These are phyloP conservation scores for Plasmodium gaboni DNA, from an alignment of 169 alveolate species.

Conservation along the genomic window DNA sequence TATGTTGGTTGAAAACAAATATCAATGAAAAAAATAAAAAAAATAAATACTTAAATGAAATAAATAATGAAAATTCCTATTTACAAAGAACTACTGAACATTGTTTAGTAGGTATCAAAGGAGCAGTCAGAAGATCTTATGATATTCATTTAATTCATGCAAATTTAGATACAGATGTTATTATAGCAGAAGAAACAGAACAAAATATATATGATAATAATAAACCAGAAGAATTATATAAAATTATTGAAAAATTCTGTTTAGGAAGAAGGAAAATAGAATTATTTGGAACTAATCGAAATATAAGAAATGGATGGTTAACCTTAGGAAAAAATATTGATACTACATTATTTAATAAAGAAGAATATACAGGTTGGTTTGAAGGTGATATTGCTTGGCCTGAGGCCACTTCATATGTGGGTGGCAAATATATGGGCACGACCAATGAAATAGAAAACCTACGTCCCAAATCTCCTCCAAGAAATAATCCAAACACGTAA, in stretches of 20 bases:
- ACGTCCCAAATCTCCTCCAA: conserved; percentile 92
- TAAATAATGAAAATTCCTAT: conserved; percentile 76
- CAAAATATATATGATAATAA: conserved; percentile 70
- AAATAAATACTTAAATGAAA: conserved; percentile 74
- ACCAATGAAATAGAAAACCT: conserved; percentile 90
- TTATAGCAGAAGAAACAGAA: conserved; percentile 93
- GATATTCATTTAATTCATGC: conserved; percentile 95
- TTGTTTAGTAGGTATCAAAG: conserved; percentile 95
- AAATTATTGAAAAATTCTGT: conserved; percentile 94
- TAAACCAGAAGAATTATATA: conserved; percentile 93
- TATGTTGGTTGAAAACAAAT: conserved; percentile 95
- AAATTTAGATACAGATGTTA: conserved; percentile 95
- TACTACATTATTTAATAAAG: conserved; percentile 82
- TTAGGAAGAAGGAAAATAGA: conserved; percentile 94
- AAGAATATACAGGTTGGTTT: conserved; percentile 87
- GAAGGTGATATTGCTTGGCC: conserved; percentile 90
- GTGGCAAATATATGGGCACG: conserved; percentile 91
- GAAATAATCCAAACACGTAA: conserved; percentile 37
- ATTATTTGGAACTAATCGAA: conserved; percentile 92
- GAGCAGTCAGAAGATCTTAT: conserved; percentile 90
- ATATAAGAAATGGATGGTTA: conserved; percentile 92
- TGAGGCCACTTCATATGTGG: conserved; percentile 87
- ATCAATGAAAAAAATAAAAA: conserved; percentile 80
- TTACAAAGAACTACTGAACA: conserved; percentile 94
- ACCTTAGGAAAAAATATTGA: conserved; percentile 90